Conservation (phyloP, 495 filamentous ascomycete species). For the Melanomma pulvis-pyrius region DNA sequence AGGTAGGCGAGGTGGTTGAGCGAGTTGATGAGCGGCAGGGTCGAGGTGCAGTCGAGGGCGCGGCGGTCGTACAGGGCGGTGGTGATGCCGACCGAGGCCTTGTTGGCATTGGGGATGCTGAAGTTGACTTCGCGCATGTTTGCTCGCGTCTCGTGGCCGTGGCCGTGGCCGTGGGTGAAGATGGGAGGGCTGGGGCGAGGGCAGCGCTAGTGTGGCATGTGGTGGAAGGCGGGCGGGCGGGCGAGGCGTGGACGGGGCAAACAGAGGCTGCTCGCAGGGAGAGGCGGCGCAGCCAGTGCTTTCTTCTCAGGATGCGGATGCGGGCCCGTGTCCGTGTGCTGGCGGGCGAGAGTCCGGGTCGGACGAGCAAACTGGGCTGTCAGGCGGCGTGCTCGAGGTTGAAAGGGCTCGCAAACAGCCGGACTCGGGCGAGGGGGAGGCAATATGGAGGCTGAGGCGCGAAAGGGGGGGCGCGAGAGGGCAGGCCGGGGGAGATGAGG, state of each 20-base stretch:
- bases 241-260: slow-evolving; percentile 9
- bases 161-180: neutral
- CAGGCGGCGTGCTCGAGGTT: slow-evolving; percentile 21
- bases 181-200: slow-evolving; percentile 17
- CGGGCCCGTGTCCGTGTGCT: slow-evolving; percentile 2
- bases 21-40: slow-evolving; percentile 94
- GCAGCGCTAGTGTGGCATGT: slow-evolving; percentile 35
- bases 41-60: slow-evolving; percentile 97
- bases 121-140: slow-evolving; percentile 99
- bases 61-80: slow-evolving; percentile 96
- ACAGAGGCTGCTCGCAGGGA: slow-evolving; percentile 16
- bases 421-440: slow-evolving; percentile 11
- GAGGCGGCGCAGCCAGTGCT: slow-evolving; percentile 11
- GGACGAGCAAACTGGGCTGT: slow-evolving; percentile 16
- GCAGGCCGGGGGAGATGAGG: slow-evolving; percentile 23
- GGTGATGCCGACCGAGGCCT: slow-evolving; percentile 98
- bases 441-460: neutral
- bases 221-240: slow-evolving; percentile 23
- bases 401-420: slow-evolving; percentile 16
- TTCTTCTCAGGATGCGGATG: slow-evolving; percentile 4
- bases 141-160: slow-evolving; percentile 7
- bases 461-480: slow-evolving; percentile 20
- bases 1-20: slow-evolving; percentile 97
- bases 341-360: slow-evolving; percentile 12
- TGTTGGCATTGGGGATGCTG: slow-evolving; percentile 99